A percentile compares a stretch with the other conserved stretches of the same genome.
Conservation (phyloP, 768 basidiomycete genomes). For the Lactarius psammicola region DNA sequence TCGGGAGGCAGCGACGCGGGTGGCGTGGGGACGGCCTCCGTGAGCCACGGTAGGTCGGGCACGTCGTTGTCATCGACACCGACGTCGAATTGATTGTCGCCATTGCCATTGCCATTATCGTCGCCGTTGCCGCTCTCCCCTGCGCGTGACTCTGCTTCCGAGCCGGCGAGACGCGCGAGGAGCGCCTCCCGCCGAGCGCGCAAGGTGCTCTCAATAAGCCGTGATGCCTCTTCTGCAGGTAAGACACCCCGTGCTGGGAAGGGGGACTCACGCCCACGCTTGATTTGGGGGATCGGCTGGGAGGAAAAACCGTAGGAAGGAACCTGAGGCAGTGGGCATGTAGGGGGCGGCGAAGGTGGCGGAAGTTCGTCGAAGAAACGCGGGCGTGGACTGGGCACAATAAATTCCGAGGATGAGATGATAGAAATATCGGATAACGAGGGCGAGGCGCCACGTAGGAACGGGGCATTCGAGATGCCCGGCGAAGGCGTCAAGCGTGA, state of each 20-base stretch:
- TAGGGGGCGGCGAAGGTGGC: conserved; percentile 28
- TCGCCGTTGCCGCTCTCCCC: not conserved
- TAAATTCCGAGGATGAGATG: conserved; percentile 25
- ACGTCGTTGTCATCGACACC: not conserved
- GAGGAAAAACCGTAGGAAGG: conserved; percentile 18
- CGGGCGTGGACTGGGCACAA: conserved; percentile 26
- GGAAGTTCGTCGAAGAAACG: conserved; percentile 26
- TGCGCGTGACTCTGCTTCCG: not conserved
- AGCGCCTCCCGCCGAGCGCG: conserved; percentile 5
- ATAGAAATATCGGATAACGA: conserved; percentile 22
- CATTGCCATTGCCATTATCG: not conserved
- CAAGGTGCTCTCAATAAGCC: conserved; percentile 28
- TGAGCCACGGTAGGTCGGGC: not conserved
- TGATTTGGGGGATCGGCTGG: conserved; percentile 26
- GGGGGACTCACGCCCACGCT: conserved; percentile 50
- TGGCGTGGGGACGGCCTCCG: not conserved
- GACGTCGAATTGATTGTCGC: not conserved
- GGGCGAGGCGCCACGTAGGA: conserved; percentile 8
- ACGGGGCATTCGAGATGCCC: conserved; percentile 7
- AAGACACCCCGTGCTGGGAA: conserved; percentile 50
- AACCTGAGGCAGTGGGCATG: conserved; percentile 24
- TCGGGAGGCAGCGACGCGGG: not conserved
- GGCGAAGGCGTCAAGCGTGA: conserved; percentile 12
- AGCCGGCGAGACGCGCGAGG: not conserved
- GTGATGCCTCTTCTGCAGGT: conserved; percentile 29